A percentile compares a stretch with the other conserved stretches of the same genome.
These are phyloP conservation scores for Sporothrix schenckii DNA, from an alignment of 2,329 filamentous ascomycete genomes.

Conservation along the genomic window DNA sequence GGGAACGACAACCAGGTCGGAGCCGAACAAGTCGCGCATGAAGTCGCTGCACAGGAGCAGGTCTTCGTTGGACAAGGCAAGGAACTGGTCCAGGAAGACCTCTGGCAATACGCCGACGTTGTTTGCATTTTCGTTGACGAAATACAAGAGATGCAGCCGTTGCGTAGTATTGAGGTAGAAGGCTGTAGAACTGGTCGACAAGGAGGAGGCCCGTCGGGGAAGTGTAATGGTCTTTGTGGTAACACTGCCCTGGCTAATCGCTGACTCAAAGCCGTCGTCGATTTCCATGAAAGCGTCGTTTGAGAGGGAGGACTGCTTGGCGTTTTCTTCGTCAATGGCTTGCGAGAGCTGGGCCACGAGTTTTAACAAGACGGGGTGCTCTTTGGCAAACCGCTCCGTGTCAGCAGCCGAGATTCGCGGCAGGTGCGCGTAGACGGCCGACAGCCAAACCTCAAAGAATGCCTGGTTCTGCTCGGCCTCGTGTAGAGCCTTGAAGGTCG, in stretches of 20 bases:
- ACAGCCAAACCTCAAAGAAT: conserved; percentile 53
- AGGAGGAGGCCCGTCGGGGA: conserved; percentile 51
- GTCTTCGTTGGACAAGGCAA: conserved; percentile 56
- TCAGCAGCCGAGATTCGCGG: conserved; percentile 49
- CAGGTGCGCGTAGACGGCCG: conserved; percentile 51
- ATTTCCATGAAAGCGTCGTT: conserved; percentile 65
- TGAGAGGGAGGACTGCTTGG: conserved; percentile 43
- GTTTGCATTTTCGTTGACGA: conserved; percentile 48
- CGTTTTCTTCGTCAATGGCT: conserved; percentile 42
- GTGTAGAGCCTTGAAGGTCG: conserved; percentile 48
- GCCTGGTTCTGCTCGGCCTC: conserved; percentile 51
- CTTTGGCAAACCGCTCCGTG: conserved; percentile 46
- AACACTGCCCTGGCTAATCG: conserved; percentile 54
- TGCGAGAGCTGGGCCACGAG: conserved; percentile 49
- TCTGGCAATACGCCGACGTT: conserved; percentile 56
- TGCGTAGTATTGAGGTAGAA: conserved; percentile 55
- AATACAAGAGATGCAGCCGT: conserved; percentile 51
- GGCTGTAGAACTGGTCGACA: conserved; percentile 49
- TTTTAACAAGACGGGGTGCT: conserved; percentile 48
- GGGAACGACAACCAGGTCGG: conserved; percentile 55
- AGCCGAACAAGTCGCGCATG: conserved; percentile 56
- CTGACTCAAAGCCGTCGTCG: conserved; percentile 66
- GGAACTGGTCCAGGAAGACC: conserved; percentile 54
- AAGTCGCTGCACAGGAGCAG: conserved; percentile 56
- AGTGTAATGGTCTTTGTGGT: conserved; percentile 47